phyloP scores from a whole-genome alignment of 192 early-diverging fungal species.

The Rhizophagus sp. region DNA sequence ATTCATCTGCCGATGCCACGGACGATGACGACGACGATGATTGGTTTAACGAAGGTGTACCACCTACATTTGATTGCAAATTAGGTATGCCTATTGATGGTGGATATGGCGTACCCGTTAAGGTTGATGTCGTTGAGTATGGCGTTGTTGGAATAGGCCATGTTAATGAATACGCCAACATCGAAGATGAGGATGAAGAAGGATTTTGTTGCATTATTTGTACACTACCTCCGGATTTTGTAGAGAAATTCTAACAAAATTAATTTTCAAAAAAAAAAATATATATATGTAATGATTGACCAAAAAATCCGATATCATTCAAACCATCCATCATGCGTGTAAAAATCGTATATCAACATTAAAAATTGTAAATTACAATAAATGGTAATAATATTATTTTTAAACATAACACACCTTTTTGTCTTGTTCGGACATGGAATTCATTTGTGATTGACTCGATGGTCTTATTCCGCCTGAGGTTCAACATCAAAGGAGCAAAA shows the following conservation, averaged over 20 bases:
- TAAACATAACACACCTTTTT: slow-evolving; percentile 26
- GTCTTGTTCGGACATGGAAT: slow-evolving; percentile 32
- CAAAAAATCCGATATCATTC: not conserved
- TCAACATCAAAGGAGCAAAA: slow-evolving; percentile 17
- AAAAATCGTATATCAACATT: not conserved
- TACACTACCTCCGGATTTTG: slow-evolving; percentile 41
- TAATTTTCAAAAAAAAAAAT: not conserved
- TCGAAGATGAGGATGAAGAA: slow-evolving; percentile 32
- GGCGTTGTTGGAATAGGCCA: slow-evolving; percentile 23
- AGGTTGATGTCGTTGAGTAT: slow-evolving; percentile 29
- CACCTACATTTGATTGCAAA: slow-evolving; percentile 8
- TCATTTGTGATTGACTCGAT: slow-evolving; percentile 17
- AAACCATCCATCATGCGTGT: not conserved
- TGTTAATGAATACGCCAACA: slow-evolving; percentile 36
- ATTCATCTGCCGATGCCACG: slow-evolving; percentile 26
- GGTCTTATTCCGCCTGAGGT: slow-evolving; percentile 26
- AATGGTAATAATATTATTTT: not conserved
- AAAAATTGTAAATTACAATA: not conserved
- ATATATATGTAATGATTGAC: not conserved
- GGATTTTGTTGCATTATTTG: slow-evolving; percentile 12
- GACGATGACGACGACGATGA: slow-evolving; percentile 22
- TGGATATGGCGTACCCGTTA: not conserved
- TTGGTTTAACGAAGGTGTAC: slow-evolving; percentile 12
- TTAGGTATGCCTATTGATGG: slow-evolving; percentile 26
- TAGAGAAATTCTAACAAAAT: slow-evolving; percentile 40